Base-by-base conservation (phyloP, 345 rosid species). In the Cardamine chenopodiifolia region DNA sequence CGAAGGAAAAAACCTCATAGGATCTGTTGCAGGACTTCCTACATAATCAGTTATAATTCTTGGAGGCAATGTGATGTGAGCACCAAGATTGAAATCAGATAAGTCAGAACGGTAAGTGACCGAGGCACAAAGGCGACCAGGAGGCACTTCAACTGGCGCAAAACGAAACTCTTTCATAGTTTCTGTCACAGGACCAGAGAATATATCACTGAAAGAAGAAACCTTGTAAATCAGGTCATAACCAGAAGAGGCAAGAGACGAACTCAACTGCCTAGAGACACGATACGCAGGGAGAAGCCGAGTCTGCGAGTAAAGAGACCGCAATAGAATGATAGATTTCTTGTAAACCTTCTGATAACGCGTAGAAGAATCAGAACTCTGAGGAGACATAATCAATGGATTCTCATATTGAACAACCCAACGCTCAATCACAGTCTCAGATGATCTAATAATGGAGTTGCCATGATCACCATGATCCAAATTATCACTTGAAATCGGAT, bases 321-420 rank as follows among this genome's bases (percentile, higher is more conserved):
- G 86, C 58, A 93, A 50, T 8, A 93, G 85, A 66, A 90, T 62
- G 66, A 90, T 90, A 5, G 87, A 83, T 80, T 90, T 93, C 87
- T 86, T 93, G 82, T 90, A 93, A 52, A 87, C 87, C 83, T 82
- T 93, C 86, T 85, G 89, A 62, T 85, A 87, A 22, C 86, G 83
- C 6, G 84, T 59, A 6, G 83, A 76, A 69, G 82, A 63, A 39
- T 89, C 97, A 44, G 72, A 73, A 49, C 52, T 62, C 23, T 82
- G 86, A 55, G 85, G 84, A 76, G 83, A 69, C 78, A 67, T 53
- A 45, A 75, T 60, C 42, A 81, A 52, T 1, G 88, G 82, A 40
- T 83, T 81, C 81, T 93, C 93, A 20, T 85, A 93, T 57, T 89
- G 95, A 81, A 90, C 84, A 68, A 83, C 79, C 98, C 98, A 93